Percentiles rank a stretch among this genome's conserved stretches.
phyloP scores from a whole-genome alignment of 2,329 filamentous ascomycete genomes.

The Sporothrix pseudoabietina region DNA sequence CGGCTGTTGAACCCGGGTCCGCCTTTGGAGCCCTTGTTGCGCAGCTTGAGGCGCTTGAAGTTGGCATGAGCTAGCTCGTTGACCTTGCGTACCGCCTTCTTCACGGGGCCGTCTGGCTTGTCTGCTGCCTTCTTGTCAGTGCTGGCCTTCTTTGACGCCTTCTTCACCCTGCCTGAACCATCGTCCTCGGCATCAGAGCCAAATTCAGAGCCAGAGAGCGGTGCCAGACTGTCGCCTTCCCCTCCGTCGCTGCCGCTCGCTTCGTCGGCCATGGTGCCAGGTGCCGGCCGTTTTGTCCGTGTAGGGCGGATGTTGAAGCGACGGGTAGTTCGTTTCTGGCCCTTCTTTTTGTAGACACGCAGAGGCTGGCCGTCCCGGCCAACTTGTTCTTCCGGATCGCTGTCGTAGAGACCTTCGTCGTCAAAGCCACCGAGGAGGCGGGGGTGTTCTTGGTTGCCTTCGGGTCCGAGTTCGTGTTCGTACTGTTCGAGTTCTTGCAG shows the following conservation, averaged over 20 bases:
- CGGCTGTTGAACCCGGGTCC: constrained; percentile 59
- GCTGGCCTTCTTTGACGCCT: constrained; percentile 29
- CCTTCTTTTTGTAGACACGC: constrained; percentile 77
- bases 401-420: constrained; percentile 62
- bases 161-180: constrained; percentile 33
- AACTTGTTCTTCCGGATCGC: constrained; percentile 52
- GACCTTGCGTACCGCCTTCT: constrained; percentile 61
- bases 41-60: constrained; percentile 66
- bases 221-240: constrained; percentile 42
- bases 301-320: constrained; percentile 65
- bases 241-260: constrained; percentile 43
- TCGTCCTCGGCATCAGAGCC: constrained; percentile 36
- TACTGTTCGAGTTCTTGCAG: neutral
- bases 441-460: constrained; percentile 37
- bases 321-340: constrained; percentile 76
- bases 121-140: constrained; percentile 30
- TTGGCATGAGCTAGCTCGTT: constrained; percentile 66
- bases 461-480: neutral
- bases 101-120: constrained; percentile 48
- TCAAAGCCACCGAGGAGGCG: constrained; percentile 63
- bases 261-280: constrained; percentile 40
- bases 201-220: constrained; percentile 36
- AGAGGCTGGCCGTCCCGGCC: constrained; percentile 59
- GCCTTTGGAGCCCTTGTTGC: constrained; percentile 64
- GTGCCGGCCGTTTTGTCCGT: constrained; percentile 51